Evolutionary conservation across 495 filamentous ascomycete species (phyloP), one percentile per base, ranked within the genome.

Genomic region (Neurospora intermedia): DNA sequence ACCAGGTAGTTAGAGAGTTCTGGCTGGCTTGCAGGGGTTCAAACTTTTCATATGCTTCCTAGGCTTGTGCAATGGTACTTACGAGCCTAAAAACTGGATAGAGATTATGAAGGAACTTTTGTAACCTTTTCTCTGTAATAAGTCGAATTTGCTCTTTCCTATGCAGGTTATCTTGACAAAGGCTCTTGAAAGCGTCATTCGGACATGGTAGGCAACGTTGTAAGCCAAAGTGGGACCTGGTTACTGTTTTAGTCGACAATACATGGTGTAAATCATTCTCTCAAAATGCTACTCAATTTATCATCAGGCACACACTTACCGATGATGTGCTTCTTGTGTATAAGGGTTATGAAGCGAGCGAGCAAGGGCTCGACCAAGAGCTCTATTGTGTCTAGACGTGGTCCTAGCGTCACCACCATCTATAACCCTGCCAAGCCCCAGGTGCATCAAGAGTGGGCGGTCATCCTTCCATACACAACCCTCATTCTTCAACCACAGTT

Each of bases 1-100:
- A 80, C 16, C 48, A 75, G 45, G 69, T 74, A 23, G 75, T 79
- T 41, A 71, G 79, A 45, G 78, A 78, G 69, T 77, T 77, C 70
- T 77, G 77, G 78, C 48, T 79, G 71, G 74, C 75, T 42, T 75
- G 73, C 66, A 62, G 74, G 9, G 69, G 72, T n/a, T 73, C 41
- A 4, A 76, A 70, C 62, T 78, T 71, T 72, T 69, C 72, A 39
- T 82, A 80, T 79, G 74, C 45, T 59, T 74, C 74, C 15, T 46
- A 70, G n/a, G 78, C 27, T 15, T 66, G 6, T 18, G 15, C 3
- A 35, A 66, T 3, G 27, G 27, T 66, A 8, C 11, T 27, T 16
- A 9, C 7, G 15, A 35, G 54, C 27, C 3, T 18, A 35, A 6
- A 13, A 62, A 2, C 27, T 66, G 4, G 16, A 35, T 18, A 18